Conservation (phyloP, 176 grass and related monocot genomes). For the Avena insularis region DNA sequence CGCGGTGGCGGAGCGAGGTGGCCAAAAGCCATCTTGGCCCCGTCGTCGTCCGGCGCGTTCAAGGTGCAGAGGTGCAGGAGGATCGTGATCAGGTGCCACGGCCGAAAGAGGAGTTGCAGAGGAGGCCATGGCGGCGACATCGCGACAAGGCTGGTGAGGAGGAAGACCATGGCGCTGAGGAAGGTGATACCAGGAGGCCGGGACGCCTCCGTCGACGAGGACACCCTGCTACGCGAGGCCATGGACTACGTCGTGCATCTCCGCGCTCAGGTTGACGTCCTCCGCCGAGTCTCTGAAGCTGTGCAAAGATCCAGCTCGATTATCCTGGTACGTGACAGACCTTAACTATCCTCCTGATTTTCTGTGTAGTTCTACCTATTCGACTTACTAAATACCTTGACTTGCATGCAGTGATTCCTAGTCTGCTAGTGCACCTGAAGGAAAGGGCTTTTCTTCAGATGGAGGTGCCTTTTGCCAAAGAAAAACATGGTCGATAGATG, state of each 20-base stretch:
- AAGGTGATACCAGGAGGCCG: slow-evolving; percentile 65
- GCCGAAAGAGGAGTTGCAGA: slow-evolving; percentile 11
- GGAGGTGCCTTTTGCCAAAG: not conserved
- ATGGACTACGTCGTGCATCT: slow-evolving; percentile 76
- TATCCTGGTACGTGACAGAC: too few species aligned
- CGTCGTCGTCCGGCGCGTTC: not conserved
- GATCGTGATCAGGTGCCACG: slow-evolving; percentile 26
- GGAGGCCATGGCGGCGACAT: not conserved
- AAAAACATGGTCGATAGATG: not conserved
- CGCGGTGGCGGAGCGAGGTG: slow-evolving; percentile 40
- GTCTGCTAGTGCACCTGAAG: not conserved
- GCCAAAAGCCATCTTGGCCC: slow-evolving; percentile 43
- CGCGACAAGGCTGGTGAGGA: slow-evolving; percentile 52
- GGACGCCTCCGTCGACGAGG: slow-evolving; percentile 40
- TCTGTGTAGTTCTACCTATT: too few species aligned
- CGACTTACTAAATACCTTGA: not conserved
- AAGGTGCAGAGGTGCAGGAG: slow-evolving; percentile 47
- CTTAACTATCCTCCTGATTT: too few species aligned
- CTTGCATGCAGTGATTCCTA: not conserved
- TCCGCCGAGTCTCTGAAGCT: slow-evolving; percentile 53
- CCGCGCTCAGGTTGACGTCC: slow-evolving; percentile 67
- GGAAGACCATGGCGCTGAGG: slow-evolving; percentile 56
- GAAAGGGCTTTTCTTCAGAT: not conserved
- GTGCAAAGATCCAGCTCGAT: slow-evolving; percentile 28
- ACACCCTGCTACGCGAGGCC: slow-evolving; percentile 62